Percentiles rank a stretch among this genome's conserved stretches.
phyloP scores from a whole-genome alignment of 2,329 filamentous ascomycete species.

The Penicillium sp. region DNA sequence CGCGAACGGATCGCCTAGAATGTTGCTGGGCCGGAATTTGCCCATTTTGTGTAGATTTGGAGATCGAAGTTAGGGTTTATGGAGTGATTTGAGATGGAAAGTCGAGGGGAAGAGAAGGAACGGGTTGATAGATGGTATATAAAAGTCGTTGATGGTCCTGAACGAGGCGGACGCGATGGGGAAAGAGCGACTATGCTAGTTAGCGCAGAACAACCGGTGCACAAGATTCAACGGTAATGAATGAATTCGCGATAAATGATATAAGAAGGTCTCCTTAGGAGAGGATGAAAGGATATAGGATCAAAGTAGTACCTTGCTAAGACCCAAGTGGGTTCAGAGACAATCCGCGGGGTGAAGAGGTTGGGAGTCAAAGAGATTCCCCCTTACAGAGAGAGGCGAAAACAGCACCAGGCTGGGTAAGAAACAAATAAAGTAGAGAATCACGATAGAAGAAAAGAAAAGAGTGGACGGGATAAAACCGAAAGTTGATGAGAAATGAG shows the following conservation, averaged over 20 bases:
- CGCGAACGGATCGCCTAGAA: slow-evolving; percentile 93
- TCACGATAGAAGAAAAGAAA: slow-evolving; percentile 10
- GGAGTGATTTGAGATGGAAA: slow-evolving; percentile 17
- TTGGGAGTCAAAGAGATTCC: slow-evolving; percentile 14
- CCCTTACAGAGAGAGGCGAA: slow-evolving; percentile 20
- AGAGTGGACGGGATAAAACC: slow-evolving; percentile 3
- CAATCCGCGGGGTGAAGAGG: slow-evolving; percentile 12
- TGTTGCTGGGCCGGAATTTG: slow-evolving; percentile 74
- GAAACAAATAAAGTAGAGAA: slow-evolving; percentile 16
- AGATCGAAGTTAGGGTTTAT: slow-evolving; percentile 5
- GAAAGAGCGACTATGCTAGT: slow-evolving; percentile 5
- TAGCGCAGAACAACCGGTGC: background rate
- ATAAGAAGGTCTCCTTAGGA: background rate
- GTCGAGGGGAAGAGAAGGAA: slow-evolving; percentile 9
- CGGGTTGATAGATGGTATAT: slow-evolving; percentile 25
- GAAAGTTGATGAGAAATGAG: slow-evolving; percentile 4
- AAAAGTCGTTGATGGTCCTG: background rate
- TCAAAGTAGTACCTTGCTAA: slow-evolving; percentile 16
- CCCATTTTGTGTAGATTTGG: slow-evolving; percentile 38
- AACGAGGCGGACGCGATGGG: slow-evolving; percentile 7
- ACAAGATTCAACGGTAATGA: background rate
- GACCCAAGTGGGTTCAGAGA: slow-evolving; percentile 15
- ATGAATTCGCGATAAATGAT: background rate
- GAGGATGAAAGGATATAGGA: slow-evolving; percentile 5
- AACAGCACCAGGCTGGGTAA: slow-evolving; percentile 31